Evolutionary conservation across 768 basidiomycete genomes (phyloP), one percentile per base, ranked within the genome.

Genomic region (Collybia nuda): DNA sequence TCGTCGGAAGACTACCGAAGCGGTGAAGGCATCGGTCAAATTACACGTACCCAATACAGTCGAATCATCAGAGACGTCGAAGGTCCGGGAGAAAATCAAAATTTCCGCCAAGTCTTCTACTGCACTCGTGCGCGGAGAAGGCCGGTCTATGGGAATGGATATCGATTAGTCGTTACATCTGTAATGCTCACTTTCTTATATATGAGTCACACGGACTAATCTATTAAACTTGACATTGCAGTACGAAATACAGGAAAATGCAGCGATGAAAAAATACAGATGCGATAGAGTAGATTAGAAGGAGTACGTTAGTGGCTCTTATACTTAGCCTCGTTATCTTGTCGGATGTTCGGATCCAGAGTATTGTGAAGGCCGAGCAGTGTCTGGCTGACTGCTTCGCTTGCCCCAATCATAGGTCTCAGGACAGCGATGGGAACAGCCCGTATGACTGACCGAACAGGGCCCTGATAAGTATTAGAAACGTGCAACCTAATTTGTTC

Each of bases 361-460:
- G 92, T 82, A 65, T 98, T 98, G 59, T 94, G 88, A 35, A 99
- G 76, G 6, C 97, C 97, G 48, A 98, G 79, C 32, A 98, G 71
- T 0, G 96, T 95, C 75, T 98, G 95, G 71, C 93, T 88, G 52
- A 98, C 88, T 2, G 97, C 97, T 68, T 97, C 96, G 44, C 88
- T 93, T 3, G 95, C 94, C 3, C 97, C 97, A 50, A 98, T 99
- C 93, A 97, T 96, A 1, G 97, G 94, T 61, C 92, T 94, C 58
- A 99, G 72, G 9, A 99, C 94, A 0, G 97, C 97, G 51, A 98
- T 95, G 5, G 97, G 97, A 9, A 98, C 93, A 23, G 97, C 97
- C 22, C 97, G 86, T 53, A 98, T 90, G 22, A 99, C 95, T 19
- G 96, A 90, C 49, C 87, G 88, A 18, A 95, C 88, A 45, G 95